Evolutionary conservation across 108 stramenopile genomes (phyloP).

Genomic region (Skeletonema grethae): DNA sequence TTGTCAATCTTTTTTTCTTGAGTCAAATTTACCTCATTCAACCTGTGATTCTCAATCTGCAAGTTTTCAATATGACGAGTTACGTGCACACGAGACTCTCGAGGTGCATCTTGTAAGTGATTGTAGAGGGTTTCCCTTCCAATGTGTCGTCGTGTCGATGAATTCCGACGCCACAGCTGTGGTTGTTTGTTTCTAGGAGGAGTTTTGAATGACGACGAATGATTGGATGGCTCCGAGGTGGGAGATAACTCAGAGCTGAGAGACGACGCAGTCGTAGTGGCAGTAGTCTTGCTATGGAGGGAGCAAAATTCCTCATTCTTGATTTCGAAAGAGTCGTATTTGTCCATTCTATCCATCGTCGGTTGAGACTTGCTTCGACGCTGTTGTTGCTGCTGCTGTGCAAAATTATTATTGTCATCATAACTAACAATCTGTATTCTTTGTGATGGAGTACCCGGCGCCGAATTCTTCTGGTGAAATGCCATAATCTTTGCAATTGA

Average conservation of each 20-base stretch:
- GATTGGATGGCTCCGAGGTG: not conserved
- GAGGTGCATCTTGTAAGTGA: not conserved
- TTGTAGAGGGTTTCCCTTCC: not conserved
- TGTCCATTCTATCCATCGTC: not conserved
- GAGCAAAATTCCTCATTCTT: not conserved
- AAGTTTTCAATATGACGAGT: constrained; percentile 1
- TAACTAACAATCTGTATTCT: not conserved
- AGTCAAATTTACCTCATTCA: not conserved
- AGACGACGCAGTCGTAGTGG: not conserved
- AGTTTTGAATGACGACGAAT: not conserved
- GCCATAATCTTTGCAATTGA: not conserved
- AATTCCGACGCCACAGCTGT: not conserved
- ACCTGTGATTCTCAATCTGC: not conserved
- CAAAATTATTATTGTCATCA: not conserved
- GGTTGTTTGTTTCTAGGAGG: not conserved
- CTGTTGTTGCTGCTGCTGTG: not conserved
- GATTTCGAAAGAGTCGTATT: not conserved
- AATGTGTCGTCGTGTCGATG: not conserved
- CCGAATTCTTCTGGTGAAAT: not conserved
- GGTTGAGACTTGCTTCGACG: not conserved
- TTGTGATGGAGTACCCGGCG: not conserved
- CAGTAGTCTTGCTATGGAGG: not conserved
- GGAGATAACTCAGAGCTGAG: not conserved
- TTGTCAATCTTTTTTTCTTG: not conserved
- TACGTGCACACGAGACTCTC: not conserved